These are phyloP conservation scores for Odontarrhena argentea DNA, from an alignment of 345 rosid genomes.

Conservation along the genomic window DNA sequence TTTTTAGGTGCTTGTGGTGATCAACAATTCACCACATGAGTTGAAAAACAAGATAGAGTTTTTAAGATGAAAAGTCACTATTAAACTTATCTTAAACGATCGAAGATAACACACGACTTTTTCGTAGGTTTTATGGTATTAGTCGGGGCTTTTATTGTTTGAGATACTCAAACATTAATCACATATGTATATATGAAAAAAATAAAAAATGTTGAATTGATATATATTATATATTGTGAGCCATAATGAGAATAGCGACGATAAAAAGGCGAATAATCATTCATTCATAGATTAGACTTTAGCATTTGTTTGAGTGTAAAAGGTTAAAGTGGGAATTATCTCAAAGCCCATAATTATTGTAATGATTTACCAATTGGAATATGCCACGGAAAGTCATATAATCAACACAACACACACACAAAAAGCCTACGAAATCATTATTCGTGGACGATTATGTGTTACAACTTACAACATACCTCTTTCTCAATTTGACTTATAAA, in stretches of 20 bases:
- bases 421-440: conserved; percentile 6
- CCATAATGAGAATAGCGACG: conserved; percentile 1
- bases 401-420: not conserved
- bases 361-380: conserved; percentile 29
- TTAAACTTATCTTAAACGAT: too few relatives aligned
- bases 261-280: conserved; percentile 31
- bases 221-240: conserved; percentile 6
- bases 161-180: not conserved
- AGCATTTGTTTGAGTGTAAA: conserved; percentile 38
- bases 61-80: too few relatives aligned
- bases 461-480: not conserved
- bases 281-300: conserved; percentile 33
- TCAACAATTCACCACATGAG: too few relatives aligned
- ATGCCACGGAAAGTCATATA: conserved; percentile 18
- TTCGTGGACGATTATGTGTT: not conserved
- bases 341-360: conserved; percentile 24
- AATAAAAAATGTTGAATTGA: not conserved
- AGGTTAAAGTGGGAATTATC: conserved; percentile 36
- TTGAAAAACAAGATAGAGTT: too few relatives aligned
- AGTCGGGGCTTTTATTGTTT: not conserved
- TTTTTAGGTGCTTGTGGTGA: too few relatives aligned
- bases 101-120: too few relatives aligned
- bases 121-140: too few relatives aligned
- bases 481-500: conserved; percentile 20
- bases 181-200: not conserved